These are phyloP conservation scores for Penicillium sp. DNA, from an alignment of 2,329 filamentous ascomycete genomes.

Conservation along the genomic window DNA sequence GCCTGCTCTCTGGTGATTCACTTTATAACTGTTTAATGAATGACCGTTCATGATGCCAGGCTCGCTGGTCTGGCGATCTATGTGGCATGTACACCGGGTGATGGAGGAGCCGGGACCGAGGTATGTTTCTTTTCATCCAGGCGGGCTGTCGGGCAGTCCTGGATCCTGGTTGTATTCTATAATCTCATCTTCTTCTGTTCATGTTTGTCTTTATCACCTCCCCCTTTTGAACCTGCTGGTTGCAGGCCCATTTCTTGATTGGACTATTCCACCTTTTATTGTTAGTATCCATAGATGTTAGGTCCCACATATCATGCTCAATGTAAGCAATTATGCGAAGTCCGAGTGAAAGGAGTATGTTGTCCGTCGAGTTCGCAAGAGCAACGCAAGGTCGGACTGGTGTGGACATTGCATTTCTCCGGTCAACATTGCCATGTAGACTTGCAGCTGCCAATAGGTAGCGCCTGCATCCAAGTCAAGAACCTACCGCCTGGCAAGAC, in stretches of 20 bases:
- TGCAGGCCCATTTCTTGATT: slow-evolving; percentile 21
- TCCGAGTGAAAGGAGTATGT: no score
- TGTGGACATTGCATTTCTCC: slow-evolving; percentile 3
- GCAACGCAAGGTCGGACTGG: slow-evolving; percentile 1
- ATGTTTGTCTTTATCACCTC: slow-evolving; percentile 28
- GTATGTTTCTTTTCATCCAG: slow-evolving; percentile 15
- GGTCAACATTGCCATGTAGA: slow-evolving; percentile 3
- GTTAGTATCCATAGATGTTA: slow-evolving; percentile 22
- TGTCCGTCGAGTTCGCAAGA: slow-evolving; percentile 4
- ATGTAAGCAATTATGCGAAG: slow-evolving; percentile 22
- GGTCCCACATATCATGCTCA: slow-evolving; percentile 18
- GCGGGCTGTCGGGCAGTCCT: slow-evolving; percentile 11
- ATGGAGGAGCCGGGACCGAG: slow-evolving; percentile 8
- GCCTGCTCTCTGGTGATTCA: slow-evolving; percentile 20
- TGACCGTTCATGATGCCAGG: slow-evolving; percentile 27
- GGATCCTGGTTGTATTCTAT: slow-evolving; percentile 26
- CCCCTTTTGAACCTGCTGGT: slow-evolving; percentile 21
- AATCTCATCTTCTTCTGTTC: slow-evolving; percentile 27
- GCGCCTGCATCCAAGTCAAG: no score
- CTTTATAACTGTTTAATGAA: slow-evolving; percentile 29
- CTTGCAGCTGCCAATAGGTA: background rate
- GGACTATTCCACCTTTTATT: slow-evolving; percentile 15
- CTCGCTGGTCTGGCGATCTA: slow-evolving; percentile 17
- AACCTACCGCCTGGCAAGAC: no score
- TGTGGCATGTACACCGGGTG: slow-evolving; percentile 21